Base-by-base conservation (phyloP, 208 protist species). In the Novymonas esmeraldas region DNA sequence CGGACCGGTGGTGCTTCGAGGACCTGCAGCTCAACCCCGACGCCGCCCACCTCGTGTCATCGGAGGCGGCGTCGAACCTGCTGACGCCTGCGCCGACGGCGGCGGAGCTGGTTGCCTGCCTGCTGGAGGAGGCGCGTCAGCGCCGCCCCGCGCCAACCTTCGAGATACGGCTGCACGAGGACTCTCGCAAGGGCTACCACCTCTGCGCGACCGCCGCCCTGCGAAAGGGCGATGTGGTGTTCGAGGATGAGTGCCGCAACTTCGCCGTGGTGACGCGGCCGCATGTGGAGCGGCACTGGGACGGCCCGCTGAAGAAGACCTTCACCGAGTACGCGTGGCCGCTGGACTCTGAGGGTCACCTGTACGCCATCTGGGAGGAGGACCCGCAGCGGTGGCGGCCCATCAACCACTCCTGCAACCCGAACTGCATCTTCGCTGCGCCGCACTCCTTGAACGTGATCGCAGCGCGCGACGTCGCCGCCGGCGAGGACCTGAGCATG, bases 251-350 rank as follows among this genome's bases (percentile, higher is more conserved):
- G 50, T 76, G 85, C 63, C 70, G 81, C 52, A 88, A 64, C 67
- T 92, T 95, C 56, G 62, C 87, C 11, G 54, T 95, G 46, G 86
- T 93, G 14, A 95, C 90, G 0, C 52, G 75, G 7, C 81, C 82
- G 10, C 76, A 89, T 65, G 90, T 95, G 16, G 73, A 86, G 57
- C 50, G 48, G 49, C 38, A 79, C 28, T 95, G 90, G 87, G 72
- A 75, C 36, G 52, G 13, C 0, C 77, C 79, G 24, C 44, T 77
- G 31, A 85, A 85, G 67, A 66, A 69, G 34, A 77, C 77, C 29
- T 95, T 95, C 70, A 77, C 76, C n/a, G 83, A 92, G 71, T 96
- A 94, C 75, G 88, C 91, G n/a, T 96, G 91, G 91, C 91, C 91
- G 1, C 70, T 96, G 22, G 86, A 93, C 70, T 64, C 64, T 6